Base-by-base conservation (phyloP, 768 basidiomycete species). In the Lactarius vividus region DNA sequence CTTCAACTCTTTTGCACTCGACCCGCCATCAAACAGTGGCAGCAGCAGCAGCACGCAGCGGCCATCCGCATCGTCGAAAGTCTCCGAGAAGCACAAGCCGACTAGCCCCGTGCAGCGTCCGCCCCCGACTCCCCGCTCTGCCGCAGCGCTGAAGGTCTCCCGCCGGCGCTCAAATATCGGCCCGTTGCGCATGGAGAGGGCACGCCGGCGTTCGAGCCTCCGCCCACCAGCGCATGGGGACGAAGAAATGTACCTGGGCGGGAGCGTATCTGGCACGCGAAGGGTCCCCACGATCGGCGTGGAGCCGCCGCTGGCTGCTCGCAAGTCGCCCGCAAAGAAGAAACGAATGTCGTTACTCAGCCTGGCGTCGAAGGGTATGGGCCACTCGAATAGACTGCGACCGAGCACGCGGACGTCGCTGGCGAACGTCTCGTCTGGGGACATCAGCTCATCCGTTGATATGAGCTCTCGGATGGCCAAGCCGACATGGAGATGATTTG, bases 111-210 rank as follows among this genome's bases (percentile, higher is more conserved):
- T 42, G 15, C 66, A 53, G 10, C 18, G 67, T 23, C 53, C 64
- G 4, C 57, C 64, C 1, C 64, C 66, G 3, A 42, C 49, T 7
- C 66, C 66, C 3, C 66, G 66, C 37, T 59, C 66, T 6, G 52
- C 66, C 8, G 57, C 64, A 3, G 57, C 37, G 20, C 4, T 66
- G 11, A 84, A 81, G 71, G 76, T 78, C 35, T 70, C 74, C 1
- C 80, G 87, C 53, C 80, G 89, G 66, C 83, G 88, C 44, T 94
- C 92, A 28, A 88, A 87, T 70, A 83, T 92, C 63, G 92, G 92
- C 5, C 83, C 88, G n/a, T 72, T 87, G 74, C 85, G 92, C 40
- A 81, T 78, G 66, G 92, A 94, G 74, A 91, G 89, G 74, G 77
- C 77, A 16, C 80, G 91, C 65, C 80, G 92, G 65, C 82, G 92